A percentile compares a stretch with the other conserved stretches of the same genome.
Evolutionary conservation across 768 basidiomycete genomes (phyloP).

Genomic region (Psilocybe cubensis): DNA sequence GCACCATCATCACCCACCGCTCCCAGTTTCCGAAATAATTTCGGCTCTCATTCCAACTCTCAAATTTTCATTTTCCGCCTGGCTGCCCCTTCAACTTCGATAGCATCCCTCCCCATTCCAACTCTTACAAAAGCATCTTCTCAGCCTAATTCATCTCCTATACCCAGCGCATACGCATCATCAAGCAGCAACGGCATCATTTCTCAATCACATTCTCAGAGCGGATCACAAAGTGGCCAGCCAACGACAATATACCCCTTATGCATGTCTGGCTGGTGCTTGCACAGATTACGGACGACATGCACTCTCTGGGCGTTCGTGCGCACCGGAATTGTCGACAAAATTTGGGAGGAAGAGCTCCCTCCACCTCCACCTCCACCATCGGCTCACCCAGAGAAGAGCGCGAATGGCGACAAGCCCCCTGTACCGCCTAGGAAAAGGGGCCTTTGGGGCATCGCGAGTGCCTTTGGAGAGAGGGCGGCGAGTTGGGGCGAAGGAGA

Average conservation of each 20-base stretch:
- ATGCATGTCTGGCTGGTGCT: conserved; percentile 86
- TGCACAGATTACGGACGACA: conserved; percentile 80
- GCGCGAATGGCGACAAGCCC: conserved; percentile 46
- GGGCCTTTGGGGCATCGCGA: conserved; percentile 72
- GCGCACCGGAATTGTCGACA: conserved; percentile 78
- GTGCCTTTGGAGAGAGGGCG: conserved; percentile 61
- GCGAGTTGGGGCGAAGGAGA: conserved; percentile 53
- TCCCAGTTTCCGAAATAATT: conserved; percentile 23
- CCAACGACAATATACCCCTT: conserved; percentile 71
- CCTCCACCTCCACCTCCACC: conserved; percentile 40
- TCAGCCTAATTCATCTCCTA: conserved; percentile 21
- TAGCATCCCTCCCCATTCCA: conserved; percentile 36
- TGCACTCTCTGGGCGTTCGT: conserved; percentile 92
- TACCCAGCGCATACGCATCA: conserved; percentile 15
- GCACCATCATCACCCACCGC: conserved; percentile 36
- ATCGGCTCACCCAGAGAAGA: conserved; percentile 17
- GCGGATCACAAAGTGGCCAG: conserved; percentile 25
- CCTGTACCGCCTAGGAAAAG: conserved; percentile 66
- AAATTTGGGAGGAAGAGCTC: conserved; percentile 86
- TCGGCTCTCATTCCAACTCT: conserved; percentile 33
- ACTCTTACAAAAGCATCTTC: conserved; percentile 36
- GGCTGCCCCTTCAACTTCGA: conserved; percentile 34
- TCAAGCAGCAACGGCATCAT: conserved; percentile 18
- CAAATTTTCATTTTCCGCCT: conserved; percentile 75
- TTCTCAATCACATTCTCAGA: conserved; percentile 25